These are phyloP conservation scores for Trichoderma gamsii DNA, from an alignment of 495 filamentous ascomycete genomes.

Conservation along the genomic window DNA sequence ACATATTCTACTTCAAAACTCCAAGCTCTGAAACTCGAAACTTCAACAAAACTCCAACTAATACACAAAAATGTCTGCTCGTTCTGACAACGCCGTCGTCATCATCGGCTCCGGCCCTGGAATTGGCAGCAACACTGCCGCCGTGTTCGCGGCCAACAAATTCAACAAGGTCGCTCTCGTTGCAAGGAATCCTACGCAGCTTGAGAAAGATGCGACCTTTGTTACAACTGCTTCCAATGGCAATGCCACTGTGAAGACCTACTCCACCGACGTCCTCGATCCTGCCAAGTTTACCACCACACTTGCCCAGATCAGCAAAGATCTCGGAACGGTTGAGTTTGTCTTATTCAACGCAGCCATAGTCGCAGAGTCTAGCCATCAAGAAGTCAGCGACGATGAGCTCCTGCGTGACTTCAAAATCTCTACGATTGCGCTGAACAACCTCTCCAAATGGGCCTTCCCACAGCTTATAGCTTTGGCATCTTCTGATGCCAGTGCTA, in stretches of 20 bases:
- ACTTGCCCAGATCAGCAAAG: slow-evolving; percentile 26
- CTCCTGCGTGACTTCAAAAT: slow-evolving; percentile 37
- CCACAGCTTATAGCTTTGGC: slow-evolving; percentile 28
- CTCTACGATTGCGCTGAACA: slow-evolving; percentile 35
- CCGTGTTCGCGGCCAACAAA: slow-evolving; percentile 31
- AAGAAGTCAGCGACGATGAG: slow-evolving; percentile 29
- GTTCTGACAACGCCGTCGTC: slow-evolving; percentile 22
- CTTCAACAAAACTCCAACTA: background rate
- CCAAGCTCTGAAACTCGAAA: background rate
- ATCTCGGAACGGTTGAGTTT: slow-evolving; percentile 27
- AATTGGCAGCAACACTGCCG: slow-evolving; percentile 32
- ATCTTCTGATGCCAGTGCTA: slow-evolving; percentile 19
- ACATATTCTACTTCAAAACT: background rate
- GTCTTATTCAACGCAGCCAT: slow-evolving; percentile 40
- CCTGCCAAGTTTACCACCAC: slow-evolving; percentile 21
- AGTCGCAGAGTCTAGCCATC: slow-evolving; percentile 25
- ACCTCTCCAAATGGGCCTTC: slow-evolving; percentile 29
- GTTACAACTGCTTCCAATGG: slow-evolving; percentile 21
- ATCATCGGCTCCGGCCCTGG: slow-evolving; percentile 40
- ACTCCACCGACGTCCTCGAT: slow-evolving; percentile 31
- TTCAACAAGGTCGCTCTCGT: slow-evolving; percentile 36
- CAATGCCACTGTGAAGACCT: slow-evolving; percentile 25
- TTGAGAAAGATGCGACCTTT: slow-evolving; percentile 26
- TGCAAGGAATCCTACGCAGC: slow-evolving; percentile 29
- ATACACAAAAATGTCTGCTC: background rate